Base-by-base conservation (phyloP, 2,329 filamentous ascomycete genomes). In the Elsinoe ampelina region DNA sequence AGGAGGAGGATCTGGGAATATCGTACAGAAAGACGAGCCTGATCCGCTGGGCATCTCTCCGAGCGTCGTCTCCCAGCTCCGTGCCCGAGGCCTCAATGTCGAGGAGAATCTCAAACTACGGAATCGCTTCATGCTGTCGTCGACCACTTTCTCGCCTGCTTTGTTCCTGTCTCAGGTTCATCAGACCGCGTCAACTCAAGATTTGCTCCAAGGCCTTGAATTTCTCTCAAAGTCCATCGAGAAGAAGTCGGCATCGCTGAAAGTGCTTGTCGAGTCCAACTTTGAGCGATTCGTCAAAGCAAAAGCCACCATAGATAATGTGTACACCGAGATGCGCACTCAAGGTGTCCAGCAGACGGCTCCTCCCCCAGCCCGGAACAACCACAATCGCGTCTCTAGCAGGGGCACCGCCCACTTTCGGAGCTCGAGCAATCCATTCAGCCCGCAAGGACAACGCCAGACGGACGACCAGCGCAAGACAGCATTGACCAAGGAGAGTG, bases 231-330 rank as follows among this genome's bases (percentile, higher is more conserved):
- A 82, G 60, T 96, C 92, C 0, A 98, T 98, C 66, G 93, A 97
- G 66, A 89, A 97, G 72, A 98, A 98, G 71, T 96, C 92, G 0
- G 93, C 92, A 0, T 96, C 91, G 3, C 80, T 98, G 60, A 98
- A 98, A 69, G 87, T 95, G 10, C 80, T 98, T 15, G 93, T 98
- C 20, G 93, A 98, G 71, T 92, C 89, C 61, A 98, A 98, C 70
- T 98, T 98, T 68, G 95, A 98, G 72, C 86, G 92, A 62, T 98
- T 98, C 74, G 93, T 98, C 57, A 86, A 89, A 61, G 93, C 93
- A 42, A 98, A 98, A 71, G 89, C 92, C 15, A 97, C 92, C 6
- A 97, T 98, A 66, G 93, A 98, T 73, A 95, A 95, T 72, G 93
- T 98, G 54, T 98, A 98, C 73, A 95, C 85, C 60, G 93, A 98